A percentile compares a stretch with the other conserved stretches of the same genome.
phyloP scores from a whole-genome alignment of 495 filamentous ascomycete species.

The Physcia stellaris region DNA sequence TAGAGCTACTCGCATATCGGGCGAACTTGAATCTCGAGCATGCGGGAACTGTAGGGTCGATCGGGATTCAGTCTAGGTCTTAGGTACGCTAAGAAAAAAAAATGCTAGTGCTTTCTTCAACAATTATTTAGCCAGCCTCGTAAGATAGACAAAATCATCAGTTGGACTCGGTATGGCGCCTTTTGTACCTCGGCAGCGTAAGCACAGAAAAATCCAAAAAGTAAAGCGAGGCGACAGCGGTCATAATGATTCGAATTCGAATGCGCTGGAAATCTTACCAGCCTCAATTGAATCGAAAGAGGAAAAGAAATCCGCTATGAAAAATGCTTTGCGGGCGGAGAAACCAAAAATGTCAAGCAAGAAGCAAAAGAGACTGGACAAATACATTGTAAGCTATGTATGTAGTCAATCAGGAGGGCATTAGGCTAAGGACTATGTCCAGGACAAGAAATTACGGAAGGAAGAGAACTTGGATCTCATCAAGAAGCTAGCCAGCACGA shows the following conservation, averaged over 20 bases:
- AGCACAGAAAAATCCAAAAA: constrained; percentile 54
- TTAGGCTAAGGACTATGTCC: constrained; percentile 2
- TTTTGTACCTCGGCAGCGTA: constrained; percentile 67
- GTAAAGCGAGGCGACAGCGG: constrained; percentile 30
- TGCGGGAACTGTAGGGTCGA: too few relatives aligned
- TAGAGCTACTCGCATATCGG: too few relatives aligned
- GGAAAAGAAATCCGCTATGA: constrained; percentile 52
- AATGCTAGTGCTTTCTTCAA: too few relatives aligned
- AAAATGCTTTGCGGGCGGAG: constrained; percentile 42
- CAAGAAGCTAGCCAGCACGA: constrained; percentile 62
- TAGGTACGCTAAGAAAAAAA: too few relatives aligned
- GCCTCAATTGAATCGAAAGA: constrained; percentile 52
- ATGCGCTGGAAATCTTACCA: constrained; percentile 57
- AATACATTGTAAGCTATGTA: constrained; percentile 58
- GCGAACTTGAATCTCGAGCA: too few relatives aligned
- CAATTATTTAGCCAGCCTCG: too few relatives aligned
- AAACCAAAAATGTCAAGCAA: constrained; percentile 70
- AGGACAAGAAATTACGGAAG: constrained; percentile 86
- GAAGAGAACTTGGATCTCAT: constrained; percentile 82
- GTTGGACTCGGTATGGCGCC: constrained; percentile 44
- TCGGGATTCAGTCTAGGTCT: too few relatives aligned
- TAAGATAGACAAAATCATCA: too few relatives aligned
- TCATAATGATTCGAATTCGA: constrained; percentile 42
- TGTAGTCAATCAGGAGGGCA: constrained; percentile 9
- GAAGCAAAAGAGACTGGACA: constrained; percentile 88